Base-by-base conservation (phyloP, 495 filamentous ascomycete genomes). In the Apodospora peruviana region DNA sequence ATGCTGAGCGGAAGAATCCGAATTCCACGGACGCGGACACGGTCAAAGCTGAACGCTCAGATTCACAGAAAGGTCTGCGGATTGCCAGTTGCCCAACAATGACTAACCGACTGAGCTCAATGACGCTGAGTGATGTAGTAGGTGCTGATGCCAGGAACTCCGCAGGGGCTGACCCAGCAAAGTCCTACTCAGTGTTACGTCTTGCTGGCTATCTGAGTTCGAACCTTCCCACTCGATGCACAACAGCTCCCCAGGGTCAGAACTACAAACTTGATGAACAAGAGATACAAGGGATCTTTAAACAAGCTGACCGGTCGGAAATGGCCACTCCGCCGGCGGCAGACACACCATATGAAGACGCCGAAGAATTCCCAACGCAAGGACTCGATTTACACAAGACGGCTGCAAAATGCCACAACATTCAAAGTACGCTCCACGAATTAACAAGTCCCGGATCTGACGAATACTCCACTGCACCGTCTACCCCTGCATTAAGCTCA, bases 401-500 rank as follows among this genome's bases (percentile, higher is more conserved):
- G 27, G 14, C 7, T 52, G 41, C 35, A 54, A 37, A 43, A 41
- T 12, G 18, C 39, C 25, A 16, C 22, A 40, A 56, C 45, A 14
- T 40, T 16, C 45, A 40, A 23, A 47, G 40, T 46, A 34, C 44
- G n/a, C 24, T 55, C 44, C 19, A 29, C 8, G 29, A 41, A 5
- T 12, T 32, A 4, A 22, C 3, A 7, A 55, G 32, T 36, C 57
- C 58, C 27, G 45, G 43, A 19, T 47, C 40, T 21, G 53, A 61
- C 11, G 52, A 53, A 12, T 57, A 61, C 48, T 65, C 65, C 21
- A 65, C 61, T 20, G 57, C 65, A 34, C 68, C 68, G 9, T 66
- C 68, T 8, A 70, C 69, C 16, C 69, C 69, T 17, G 69, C 52
- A 5, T 36, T 72, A 10, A 62, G 61, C 46, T 57, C 51, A 17